Evolutionary conservation across 352 stramenopile species (phyloP), one percentile per base, ranked within the genome.

Genomic region (Paralagenidium karlingii): DNA sequence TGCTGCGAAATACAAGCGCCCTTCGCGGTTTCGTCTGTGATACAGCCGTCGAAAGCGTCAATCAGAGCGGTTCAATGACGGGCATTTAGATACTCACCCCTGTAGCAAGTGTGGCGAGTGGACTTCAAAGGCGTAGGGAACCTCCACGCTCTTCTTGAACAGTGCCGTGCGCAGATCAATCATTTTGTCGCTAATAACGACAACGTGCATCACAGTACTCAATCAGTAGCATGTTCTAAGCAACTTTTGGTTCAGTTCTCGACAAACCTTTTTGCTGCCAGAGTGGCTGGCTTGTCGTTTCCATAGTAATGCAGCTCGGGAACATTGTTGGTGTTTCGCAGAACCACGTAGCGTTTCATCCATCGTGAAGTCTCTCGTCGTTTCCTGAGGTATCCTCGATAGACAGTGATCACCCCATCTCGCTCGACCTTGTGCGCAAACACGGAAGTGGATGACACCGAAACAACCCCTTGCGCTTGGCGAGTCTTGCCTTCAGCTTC

Each of bases 1-100:
- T 0, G 81, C 75, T 0, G 80, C 70, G 34, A 95, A 95, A 43
- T 91, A 90, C 8, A 96, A 47, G 4, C 80, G 64, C 0, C 84
- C 84, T 60, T 95, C 82, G 28, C 80, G 78, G 50, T 96, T 96
- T 27, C 63, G 63, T 3, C n/a, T n/a, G n/a, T n/a, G n/a, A n/a
- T n/a, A n/a, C n/a, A n/a, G n/a, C n/a, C 57, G 51, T 36, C 5
- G 16, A 15, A n/a, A 3, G 13, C 13, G 5, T 19, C 4, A 18
- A 25, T 27, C n/a, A 11, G 20, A 2, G 21, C 18, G 19, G 5
- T 25, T 19, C 31, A 21, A 12, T 24, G 39, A 27, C 18, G 9
- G 11, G 9, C 6, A 20, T n/a, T 28, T 47, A n/a, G 18, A n/a
- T 13, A 24, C 42, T 26, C n/a, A n/a, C n/a, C 78, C 69, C 19